Evolutionary conservation across 495 filamentous ascomycete genomes (phyloP).

Genomic region (Chaetomium tenue): DNA sequence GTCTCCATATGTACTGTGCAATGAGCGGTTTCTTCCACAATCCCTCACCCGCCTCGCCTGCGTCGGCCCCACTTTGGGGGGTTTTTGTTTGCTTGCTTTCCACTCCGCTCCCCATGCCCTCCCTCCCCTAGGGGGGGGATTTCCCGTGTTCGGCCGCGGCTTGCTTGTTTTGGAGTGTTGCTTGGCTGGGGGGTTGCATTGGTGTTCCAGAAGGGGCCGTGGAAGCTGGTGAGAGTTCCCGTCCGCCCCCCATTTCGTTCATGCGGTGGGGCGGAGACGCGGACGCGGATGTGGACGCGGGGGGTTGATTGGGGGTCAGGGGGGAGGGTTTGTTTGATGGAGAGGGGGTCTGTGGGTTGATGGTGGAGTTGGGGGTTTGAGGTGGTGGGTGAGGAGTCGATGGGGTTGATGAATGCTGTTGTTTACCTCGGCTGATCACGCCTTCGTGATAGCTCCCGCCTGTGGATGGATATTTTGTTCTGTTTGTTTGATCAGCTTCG

Average conservation of each 20-base stretch:
- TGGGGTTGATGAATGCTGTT: neutral
- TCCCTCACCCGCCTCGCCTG: too few relatives aligned
- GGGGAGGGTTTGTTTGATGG: neutral
- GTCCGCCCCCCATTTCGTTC: neutral
- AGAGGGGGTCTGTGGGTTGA: neutral
- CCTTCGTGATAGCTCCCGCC: too few relatives aligned
- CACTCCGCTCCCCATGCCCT: too few relatives aligned
- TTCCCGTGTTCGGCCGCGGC: neutral
- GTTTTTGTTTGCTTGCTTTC: conserved; percentile 2
- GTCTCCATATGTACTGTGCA: too few relatives aligned
- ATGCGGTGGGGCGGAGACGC: neutral
- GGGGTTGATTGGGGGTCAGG: neutral
- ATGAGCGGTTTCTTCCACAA: too few relatives aligned
- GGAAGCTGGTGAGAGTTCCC: neutral
- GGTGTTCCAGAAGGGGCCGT: conserved; percentile 9
- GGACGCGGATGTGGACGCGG: too few relatives aligned
- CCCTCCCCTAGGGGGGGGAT: too few relatives aligned
- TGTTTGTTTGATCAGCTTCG: neutral
- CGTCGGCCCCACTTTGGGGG: conserved; percentile 3
- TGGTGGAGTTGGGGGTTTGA: neutral
- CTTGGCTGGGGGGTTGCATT: neutral
- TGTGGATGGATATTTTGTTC: neutral
- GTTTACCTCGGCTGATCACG: neutral
- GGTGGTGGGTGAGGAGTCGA: neutral
- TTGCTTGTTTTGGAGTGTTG: neutral